Percentiles rank a stretch among this genome's conserved stretches.
These are phyloP conservation scores for Saccharomyces mikatae DNA, from an alignment of 805 yeast species.

Conservation along the genomic window DNA sequence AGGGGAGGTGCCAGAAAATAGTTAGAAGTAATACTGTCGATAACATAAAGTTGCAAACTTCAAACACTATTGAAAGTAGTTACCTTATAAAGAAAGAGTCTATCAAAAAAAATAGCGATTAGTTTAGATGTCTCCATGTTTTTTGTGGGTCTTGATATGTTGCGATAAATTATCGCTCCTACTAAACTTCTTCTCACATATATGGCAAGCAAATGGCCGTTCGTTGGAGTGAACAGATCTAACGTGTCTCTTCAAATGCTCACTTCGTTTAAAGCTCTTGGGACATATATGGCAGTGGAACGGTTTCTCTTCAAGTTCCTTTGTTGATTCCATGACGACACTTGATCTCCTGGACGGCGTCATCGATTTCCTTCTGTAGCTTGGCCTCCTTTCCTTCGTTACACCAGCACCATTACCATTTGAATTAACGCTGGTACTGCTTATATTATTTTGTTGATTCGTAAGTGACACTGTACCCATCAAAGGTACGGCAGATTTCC, in stretches of 20 bases:
- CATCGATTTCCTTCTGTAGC: not conserved
- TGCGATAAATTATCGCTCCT: constrained; percentile 61
- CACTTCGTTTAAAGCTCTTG: constrained; percentile 50
- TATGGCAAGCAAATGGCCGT: constrained; percentile 49
- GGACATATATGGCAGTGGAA: constrained; percentile 33
- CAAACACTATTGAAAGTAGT: not conserved
- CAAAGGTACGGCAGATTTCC: not conserved
- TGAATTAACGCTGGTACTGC: not conserved
- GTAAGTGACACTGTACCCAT: not conserved
- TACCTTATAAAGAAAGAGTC: not conserved
- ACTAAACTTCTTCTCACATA: constrained; percentile 55
- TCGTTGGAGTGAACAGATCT: constrained; percentile 57
- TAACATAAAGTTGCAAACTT: not conserved
- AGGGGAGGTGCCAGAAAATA: not conserved
- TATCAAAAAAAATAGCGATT: not conserved
- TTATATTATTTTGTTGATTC: not conserved
- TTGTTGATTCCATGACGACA: not conserved
- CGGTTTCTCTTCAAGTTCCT: constrained; percentile 27
- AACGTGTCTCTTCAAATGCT: constrained; percentile 60
- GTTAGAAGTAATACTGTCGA: not conserved
- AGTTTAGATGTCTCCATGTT: constrained; percentile 24
- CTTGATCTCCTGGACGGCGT: not conserved
- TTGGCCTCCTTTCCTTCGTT: not conserved
- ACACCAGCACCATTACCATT: not conserved
- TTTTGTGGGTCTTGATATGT: constrained; percentile 48